Conservation (phyloP, 176 grass and related monocot genomes). For the Phragmites australis region DNA sequence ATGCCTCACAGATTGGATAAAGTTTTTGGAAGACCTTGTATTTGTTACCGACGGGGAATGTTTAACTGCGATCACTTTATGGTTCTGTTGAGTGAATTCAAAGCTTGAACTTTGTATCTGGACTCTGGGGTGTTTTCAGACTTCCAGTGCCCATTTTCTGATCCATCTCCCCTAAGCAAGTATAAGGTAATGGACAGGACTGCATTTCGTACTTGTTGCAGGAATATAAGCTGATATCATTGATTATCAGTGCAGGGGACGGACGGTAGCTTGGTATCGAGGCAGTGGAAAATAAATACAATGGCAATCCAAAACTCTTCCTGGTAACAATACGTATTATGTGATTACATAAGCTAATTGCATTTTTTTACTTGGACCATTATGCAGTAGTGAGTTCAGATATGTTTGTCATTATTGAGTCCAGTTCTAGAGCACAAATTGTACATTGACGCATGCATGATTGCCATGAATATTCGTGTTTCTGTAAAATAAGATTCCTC, state of each 20-base stretch:
- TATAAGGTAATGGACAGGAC: slow-evolving; percentile 34
- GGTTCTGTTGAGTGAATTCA: slow-evolving; percentile 35
- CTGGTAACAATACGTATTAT: slow-evolving; percentile 36
- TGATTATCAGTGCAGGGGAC: slow-evolving; percentile 48
- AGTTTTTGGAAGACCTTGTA: slow-evolving; percentile 26
- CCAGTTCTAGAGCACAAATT: background rate
- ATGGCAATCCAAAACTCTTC: slow-evolving; percentile 25
- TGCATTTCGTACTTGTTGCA: slow-evolving; percentile 17
- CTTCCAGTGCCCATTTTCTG: slow-evolving; percentile 48
- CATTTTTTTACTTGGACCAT: background rate
- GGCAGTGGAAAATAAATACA: background rate
- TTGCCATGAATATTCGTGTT: background rate
- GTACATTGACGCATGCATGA: background rate
- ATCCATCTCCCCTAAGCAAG: slow-evolving; percentile 39
- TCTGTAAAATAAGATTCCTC: slow-evolving; percentile 1
- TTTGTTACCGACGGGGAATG: background rate
- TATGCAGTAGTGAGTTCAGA: background rate
- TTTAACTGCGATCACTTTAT: slow-evolving; percentile 32
- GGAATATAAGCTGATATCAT: slow-evolving; percentile 45
- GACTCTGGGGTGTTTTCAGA: background rate
- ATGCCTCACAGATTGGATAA: background rate
- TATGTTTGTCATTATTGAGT: background rate
- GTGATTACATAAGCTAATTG: background rate
- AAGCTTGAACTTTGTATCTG: slow-evolving; percentile 33
- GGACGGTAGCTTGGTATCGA: slow-evolving; percentile 50